Evolutionary conservation across 23 red algal species (phyloP), one percentile per base, ranked within the genome.

Genomic region (Rhodosorus marinus): DNA sequence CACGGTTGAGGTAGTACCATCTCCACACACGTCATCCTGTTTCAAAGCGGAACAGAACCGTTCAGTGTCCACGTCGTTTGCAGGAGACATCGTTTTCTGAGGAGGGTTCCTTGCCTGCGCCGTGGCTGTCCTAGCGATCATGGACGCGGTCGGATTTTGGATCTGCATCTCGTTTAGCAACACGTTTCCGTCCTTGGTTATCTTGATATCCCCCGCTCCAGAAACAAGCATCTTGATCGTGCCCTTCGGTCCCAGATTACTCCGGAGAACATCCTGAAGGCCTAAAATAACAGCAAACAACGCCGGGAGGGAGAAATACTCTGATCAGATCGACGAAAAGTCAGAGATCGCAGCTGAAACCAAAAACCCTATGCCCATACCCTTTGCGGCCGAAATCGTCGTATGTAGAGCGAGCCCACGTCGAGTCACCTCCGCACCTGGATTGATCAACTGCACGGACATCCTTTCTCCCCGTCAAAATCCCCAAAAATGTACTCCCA

Each of bases 81-180:
- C 3, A 5, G 5, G 29, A 49, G 29, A n/a, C 8, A 54, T 33
- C 11, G 33, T 34, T 33, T 15, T 54, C 31, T n/a, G n/a, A n/a
- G n/a, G n/a, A n/a, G n/a, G n/a, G n/a, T n/a, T n/a, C n/a, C n/a
- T n/a, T n/a, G n/a, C n/a, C n/a, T n/a, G n/a, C 31, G 90, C 90
- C 0, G 90, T 83, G 32, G 90, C 80, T 25, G 78, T 70, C 20
- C 90, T 58, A 5, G 90, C 90, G 43, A 98, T 98, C 71, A 98
- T 65, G 5, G 64, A 47, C 52, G 78, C 81, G 15, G 90, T 98
- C 5, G 90, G 90, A 43, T 98, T 83, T 54, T 83, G 55, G 42
- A 98, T 98, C 59, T 98, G 76, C 90, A 98, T 98, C 42, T 98
- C 78, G 53, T 98, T 62, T 4, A 98, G 51, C 8, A 98, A 55